phyloP scores from a whole-genome alignment of 257 asterid genomes.

The Orobanche coerulescens region DNA sequence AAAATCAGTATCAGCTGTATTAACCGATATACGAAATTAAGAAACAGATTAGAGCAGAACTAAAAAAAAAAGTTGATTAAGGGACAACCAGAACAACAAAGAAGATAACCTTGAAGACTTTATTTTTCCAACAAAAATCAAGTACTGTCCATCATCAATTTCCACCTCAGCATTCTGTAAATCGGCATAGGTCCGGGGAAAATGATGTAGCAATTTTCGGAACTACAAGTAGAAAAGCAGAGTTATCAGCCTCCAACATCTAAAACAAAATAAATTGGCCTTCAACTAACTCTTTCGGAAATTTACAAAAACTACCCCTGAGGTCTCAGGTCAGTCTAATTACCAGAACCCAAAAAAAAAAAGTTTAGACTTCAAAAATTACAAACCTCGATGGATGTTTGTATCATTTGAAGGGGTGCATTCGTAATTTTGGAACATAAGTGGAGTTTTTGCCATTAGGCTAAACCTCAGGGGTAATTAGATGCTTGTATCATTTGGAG shows the following conservation, averaged over 20 bases:
- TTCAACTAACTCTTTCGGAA: slow-evolving; percentile 2
- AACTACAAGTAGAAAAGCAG: slow-evolving; percentile 46
- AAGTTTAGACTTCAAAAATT: not conserved
- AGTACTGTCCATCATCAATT: slow-evolving; percentile 80
- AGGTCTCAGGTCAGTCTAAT: not conserved
- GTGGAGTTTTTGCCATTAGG: not conserved
- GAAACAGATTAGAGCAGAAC: not conserved
- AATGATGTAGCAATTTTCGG: slow-evolving; percentile 84
- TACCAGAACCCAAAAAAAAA: not conserved
- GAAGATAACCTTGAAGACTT: slow-evolving; percentile 60
- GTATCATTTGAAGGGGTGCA: not conserved
- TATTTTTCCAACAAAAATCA: slow-evolving; percentile 76
- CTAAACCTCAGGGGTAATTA: not conserved
- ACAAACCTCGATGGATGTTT: not conserved
- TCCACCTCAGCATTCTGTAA: slow-evolving; percentile 78
- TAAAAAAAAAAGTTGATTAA: not conserved
- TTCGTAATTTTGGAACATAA: not conserved
- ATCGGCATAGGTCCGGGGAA: slow-evolving; percentile 95
- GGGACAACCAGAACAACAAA: not conserved
- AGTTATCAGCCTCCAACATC: slow-evolving; percentile 27
- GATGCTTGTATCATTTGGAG: not conserved
- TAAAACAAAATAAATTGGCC: slow-evolving; percentile 9
- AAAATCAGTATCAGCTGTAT: not conserved
- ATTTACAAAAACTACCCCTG: not conserved
- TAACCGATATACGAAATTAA: slow-evolving; percentile 6